Base-by-base conservation (phyloP, 2,329 filamentous ascomycete genomes). In the Ophiostoma ips region DNA sequence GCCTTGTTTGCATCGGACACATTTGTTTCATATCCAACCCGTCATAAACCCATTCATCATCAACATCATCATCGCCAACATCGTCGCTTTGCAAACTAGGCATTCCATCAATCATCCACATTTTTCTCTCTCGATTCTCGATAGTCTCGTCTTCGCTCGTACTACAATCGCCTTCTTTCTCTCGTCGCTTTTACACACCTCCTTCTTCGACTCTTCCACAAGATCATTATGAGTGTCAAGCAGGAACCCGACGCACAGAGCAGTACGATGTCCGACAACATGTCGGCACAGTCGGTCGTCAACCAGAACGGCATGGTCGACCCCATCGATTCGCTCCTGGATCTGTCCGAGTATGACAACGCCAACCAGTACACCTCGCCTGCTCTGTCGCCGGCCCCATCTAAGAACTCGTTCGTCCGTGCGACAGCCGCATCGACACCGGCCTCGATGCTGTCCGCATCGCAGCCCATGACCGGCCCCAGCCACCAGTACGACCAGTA, bases 401-500 rank as follows among this genome's bases (percentile, higher is more conserved):
- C 70, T 48, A 83, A 77, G 66, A 65, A 68, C 33, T 66, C 71
- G 31, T 77, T 78, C 57, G 58, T 65, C 57, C 70, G 76, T 8
- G 62, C 73, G 10, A 55, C 53, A 1, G 49, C 52, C 7, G 55
- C 53, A 2, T 53, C 72, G 50, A 72, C 77, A 5, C 73, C 77
- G n/a, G 67, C 71, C 4, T 66, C 70, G 34, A 64, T 81, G 52
- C 65, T 77, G 16, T 65, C 75, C 8, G 68, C 71, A 50, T 65
- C 60, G 24, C 76, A 82, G 54, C 74, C 74, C 18, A 77, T 89
- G 61, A 81, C 79, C 45, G 86, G 81, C 34, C 90, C 92, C 9
- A 95, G 87, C 66, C 89, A 95, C 69, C 87, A 94, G 67, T 96
- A 96, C 72, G 86, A 88, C 61, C 81, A 87, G 62, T 94, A 95